Conservation (phyloP, 164 flowering plant species). For the Sedum album region DNA sequence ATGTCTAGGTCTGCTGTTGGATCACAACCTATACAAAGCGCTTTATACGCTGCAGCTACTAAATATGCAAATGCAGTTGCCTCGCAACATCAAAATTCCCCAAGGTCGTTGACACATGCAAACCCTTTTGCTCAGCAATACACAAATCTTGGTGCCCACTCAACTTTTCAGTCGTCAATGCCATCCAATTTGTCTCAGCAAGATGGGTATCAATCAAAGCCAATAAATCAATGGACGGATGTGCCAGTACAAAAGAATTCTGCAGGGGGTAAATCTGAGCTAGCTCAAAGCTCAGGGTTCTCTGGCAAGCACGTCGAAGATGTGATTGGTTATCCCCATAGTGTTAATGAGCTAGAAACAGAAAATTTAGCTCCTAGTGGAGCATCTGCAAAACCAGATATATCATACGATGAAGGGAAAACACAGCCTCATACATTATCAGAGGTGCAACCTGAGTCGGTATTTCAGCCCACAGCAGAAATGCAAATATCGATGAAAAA, state of each 20-base stretch:
- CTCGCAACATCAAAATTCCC: neutral
- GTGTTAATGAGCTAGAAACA: neutral
- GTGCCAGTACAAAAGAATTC: neutral
- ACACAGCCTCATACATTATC: neutral
- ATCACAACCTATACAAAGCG: neutral
- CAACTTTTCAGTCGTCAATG: neutral
- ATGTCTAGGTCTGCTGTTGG: neutral
- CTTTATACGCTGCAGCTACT: slow-evolving; percentile 1
- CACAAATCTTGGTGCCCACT: neutral
- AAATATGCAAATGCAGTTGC: neutral
- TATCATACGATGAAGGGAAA: neutral
- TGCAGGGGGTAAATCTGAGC: neutral
- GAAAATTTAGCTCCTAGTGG: neutral
- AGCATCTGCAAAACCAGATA: neutral
- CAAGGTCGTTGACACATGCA: slow-evolving; percentile 1
- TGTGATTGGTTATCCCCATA: neutral
- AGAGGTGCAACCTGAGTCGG: neutral
- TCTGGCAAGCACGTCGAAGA: neutral
- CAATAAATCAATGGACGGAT: slow-evolving; percentile 2
- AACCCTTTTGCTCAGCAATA: slow-evolving; percentile 3
- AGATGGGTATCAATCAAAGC: neutral
- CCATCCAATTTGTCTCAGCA: neutral
- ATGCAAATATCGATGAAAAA: neutral
- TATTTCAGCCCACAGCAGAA: neutral
- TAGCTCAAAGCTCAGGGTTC: neutral